Conservation (phyloP, 2,329 filamentous ascomycete species). For the Elsinoe ampelina region DNA sequence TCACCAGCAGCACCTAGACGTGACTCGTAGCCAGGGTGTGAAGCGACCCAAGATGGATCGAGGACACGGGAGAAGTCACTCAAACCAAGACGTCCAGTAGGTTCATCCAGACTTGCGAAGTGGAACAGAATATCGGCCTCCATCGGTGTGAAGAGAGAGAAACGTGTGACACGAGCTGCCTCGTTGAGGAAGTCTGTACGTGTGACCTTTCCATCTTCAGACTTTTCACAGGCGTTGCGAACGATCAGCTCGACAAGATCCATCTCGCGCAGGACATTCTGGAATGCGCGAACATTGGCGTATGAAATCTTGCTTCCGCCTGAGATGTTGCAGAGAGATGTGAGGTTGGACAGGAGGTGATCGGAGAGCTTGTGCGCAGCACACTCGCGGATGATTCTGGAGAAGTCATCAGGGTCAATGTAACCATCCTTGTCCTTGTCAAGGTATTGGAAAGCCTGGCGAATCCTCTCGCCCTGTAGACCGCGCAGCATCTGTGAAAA, state of each 20-base stretch:
- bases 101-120: constrained; percentile 86
- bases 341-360: constrained; percentile 82
- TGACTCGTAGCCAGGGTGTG: constrained; percentile 51
- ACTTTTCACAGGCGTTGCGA: constrained; percentile 74
- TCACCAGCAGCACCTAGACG: constrained; percentile 34
- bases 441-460: constrained; percentile 87
- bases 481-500: constrained; percentile 98
- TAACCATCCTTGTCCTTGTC: constrained; percentile 89
- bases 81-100: constrained; percentile 73
- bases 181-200: constrained; percentile 90
- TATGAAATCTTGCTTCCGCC: constrained; percentile 90
- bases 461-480: constrained; percentile 87
- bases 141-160: constrained; percentile 96
- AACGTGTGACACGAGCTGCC: constrained; percentile 80
- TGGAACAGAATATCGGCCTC: constrained; percentile 98
- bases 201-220: constrained; percentile 84
- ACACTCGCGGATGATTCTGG: constrained; percentile 90
- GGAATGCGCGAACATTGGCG: constrained; percentile 92
- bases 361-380: constrained; percentile 94
- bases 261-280: constrained; percentile 97
- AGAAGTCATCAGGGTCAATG: constrained; percentile 91
- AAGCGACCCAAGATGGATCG: constrained; percentile 66
- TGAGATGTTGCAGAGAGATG: constrained; percentile 90
- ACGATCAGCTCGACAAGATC: constrained; percentile 92
- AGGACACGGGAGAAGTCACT: constrained; percentile 89